Base-by-base conservation (phyloP, 768 basidiomycete genomes). In the Pleurotus citrinopileatus region DNA sequence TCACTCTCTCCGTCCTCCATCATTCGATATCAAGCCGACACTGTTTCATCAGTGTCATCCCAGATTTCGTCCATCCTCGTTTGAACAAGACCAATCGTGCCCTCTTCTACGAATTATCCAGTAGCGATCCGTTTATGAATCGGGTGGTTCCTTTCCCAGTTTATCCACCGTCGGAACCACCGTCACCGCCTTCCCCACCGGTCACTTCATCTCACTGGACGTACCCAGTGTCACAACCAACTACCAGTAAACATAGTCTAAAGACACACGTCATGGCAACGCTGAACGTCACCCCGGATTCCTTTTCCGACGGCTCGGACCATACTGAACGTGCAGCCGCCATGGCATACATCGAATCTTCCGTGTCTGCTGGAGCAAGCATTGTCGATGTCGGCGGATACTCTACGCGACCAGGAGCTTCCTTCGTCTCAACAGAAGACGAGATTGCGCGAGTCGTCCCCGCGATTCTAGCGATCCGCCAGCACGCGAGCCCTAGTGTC, bases 371-470 rank as follows among this genome's bases (percentile, higher is more conserved):
- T 0, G 87, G 88, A 1, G 87, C 89, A 0, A 77, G 83, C 54
- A 89, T 99, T 54, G 71, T 98, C 55, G 97, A 99, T 67, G 77
- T 98, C 17, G 96, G 97, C 0, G 97, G 97, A 0, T 91, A 93
- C 69, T 95, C 93, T 0, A 99, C 95, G 0, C 81, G 94, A 9
- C 97, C 96, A 0, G 80, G 84, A 1, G 88, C 94, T 0, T 76
- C 71, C 0, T 81, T 80, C 48, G 83, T 96, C 36, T 74, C 78
- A 0, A 58, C 74, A 0, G 77, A 84, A 53, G 91, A 94, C 50
- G 96, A 99, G 64, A 73, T 78, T 8, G 45, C 67, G 0, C 77
- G 96, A 1, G 88, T 95, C 12, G 74, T 87, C 0, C 91, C 93
- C 1, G 71, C 89, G 45, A 78, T 97, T 52, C 55, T 70, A 38